Evolutionary conservation across 495 filamentous ascomycete species (phyloP).

Genomic region (Hypoxylon trugodes): DNA sequence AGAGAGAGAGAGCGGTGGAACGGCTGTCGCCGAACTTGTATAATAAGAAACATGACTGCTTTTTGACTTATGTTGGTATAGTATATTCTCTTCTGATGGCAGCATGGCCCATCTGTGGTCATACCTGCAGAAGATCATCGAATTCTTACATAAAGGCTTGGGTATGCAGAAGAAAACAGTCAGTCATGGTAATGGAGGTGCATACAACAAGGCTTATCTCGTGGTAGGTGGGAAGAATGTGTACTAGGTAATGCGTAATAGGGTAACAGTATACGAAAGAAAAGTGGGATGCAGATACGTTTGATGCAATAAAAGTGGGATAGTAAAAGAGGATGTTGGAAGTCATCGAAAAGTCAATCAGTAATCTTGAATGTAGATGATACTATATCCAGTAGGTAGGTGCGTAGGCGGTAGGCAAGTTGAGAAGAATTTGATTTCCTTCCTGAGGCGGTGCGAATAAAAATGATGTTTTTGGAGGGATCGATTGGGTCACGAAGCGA

Average conservation of each 20-base stretch:
- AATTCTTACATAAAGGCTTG: conserved; percentile 36
- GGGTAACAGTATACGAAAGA: too few relatives aligned
- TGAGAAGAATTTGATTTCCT: too few relatives aligned
- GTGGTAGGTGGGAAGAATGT: background rate
- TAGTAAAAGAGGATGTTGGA: background rate
- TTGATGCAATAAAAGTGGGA: background rate
- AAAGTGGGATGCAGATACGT: conserved; percentile 20
- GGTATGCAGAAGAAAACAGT: conserved; percentile 14
- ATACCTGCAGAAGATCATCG: conserved; percentile 22
- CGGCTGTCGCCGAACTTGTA: conserved; percentile 25
- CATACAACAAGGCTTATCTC: background rate
- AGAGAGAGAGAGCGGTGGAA: background rate
- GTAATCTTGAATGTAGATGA: too few relatives aligned
- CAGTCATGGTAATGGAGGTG: conserved; percentile 7
- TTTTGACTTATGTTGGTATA: conserved; percentile 6
- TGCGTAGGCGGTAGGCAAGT: too few relatives aligned
- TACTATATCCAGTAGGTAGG: too few relatives aligned
- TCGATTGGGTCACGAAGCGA: too few relatives aligned
- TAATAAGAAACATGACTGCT: conserved; percentile 14
- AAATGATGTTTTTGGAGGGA: too few relatives aligned
- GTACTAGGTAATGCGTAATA: background rate
- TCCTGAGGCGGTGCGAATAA: too few relatives aligned
- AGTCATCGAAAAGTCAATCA: background rate
- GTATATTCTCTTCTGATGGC: background rate
- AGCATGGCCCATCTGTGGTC: conserved; percentile 32